Percentiles rank a stretch among this genome's conserved stretches.
Evolutionary conservation across 805 yeast species (phyloP).

Genomic region (Candida alai): DNA sequence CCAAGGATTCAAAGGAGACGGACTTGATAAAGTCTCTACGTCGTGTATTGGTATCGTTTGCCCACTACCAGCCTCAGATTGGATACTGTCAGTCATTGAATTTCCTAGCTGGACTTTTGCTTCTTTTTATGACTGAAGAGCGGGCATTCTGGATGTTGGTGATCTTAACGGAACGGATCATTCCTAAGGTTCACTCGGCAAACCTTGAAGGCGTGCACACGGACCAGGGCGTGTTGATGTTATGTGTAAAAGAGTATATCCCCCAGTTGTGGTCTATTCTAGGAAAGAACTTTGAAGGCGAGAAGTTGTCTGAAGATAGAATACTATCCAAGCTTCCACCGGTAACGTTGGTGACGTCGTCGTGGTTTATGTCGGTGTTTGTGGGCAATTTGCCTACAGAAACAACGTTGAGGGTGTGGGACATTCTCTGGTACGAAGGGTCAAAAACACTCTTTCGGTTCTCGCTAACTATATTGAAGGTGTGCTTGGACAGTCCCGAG

Average conservation of each 20-base stretch:
- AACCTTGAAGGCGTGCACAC: conserved; percentile 91
- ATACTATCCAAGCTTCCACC: conserved; percentile 81
- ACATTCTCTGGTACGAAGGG: conserved; percentile 88
- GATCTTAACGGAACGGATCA: conserved; percentile 75
- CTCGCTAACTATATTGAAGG: conserved; percentile 73
- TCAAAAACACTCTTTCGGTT: conserved; percentile 81
- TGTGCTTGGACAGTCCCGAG: conserved; percentile 60
- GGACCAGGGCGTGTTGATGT: conserved; percentile 90
- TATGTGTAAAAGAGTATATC: conserved; percentile 77
- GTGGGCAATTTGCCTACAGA: conserved; percentile 89
- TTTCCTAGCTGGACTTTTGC: conserved; percentile 81
- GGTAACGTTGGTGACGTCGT: conserved; percentile 85
- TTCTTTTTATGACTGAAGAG: conserved; percentile 87
- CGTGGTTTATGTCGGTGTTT: conserved; percentile 98
- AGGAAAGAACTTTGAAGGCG: conserved; percentile 38
- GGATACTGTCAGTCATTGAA: conserved; percentile 97
- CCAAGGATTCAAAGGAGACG: conserved; percentile 43
- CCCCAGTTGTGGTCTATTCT: conserved; percentile 72
- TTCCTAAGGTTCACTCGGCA: conserved; percentile 89
- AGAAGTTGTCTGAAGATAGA: conserved; percentile 39
- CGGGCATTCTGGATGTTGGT: conserved; percentile 94
- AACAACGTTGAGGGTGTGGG: conserved; percentile 88
- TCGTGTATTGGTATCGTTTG: conserved; percentile 78
- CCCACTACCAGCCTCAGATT: conserved; percentile 79
- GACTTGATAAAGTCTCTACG: conserved; percentile 68